phyloP scores from a whole-genome alignment of 768 basidiomycete genomes.

The Boletus tomentosulus region DNA sequence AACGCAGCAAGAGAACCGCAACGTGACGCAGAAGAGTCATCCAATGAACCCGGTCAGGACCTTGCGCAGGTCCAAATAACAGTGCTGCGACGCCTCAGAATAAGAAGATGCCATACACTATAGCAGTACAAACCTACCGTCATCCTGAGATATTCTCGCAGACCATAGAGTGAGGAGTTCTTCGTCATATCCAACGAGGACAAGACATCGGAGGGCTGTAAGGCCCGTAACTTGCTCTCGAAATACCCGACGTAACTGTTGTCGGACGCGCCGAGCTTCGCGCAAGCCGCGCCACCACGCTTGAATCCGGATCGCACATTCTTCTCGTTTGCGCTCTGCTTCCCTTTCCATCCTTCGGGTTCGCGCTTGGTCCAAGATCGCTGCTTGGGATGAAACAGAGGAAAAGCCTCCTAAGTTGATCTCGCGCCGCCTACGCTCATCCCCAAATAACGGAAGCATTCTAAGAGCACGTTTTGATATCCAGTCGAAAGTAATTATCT shows the following conservation, averaged over 20 bases:
- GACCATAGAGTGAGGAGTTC: constrained; percentile 34
- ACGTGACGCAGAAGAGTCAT: constrained; percentile 53
- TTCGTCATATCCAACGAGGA: constrained; percentile 49
- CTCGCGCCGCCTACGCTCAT: constrained; percentile 49
- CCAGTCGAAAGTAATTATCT: background rate
- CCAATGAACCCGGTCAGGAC: constrained; percentile 49
- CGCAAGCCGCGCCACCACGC: constrained; percentile 61
- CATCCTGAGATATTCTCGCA: constrained; percentile 14
- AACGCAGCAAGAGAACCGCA: constrained; percentile 46
- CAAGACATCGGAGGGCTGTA: constrained; percentile 59
- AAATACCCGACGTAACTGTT: constrained; percentile 46
- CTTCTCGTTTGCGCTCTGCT: constrained; percentile 50
- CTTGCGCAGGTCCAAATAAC: constrained; percentile 38
- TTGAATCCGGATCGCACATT: constrained; percentile 60
- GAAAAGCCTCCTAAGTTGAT: constrained; percentile 76
- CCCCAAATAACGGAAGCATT: constrained; percentile 47
- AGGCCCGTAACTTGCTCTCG: constrained; percentile 49
- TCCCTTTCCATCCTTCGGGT: constrained; percentile 55
- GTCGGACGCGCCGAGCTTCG: constrained; percentile 39
- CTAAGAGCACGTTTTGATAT: background rate
- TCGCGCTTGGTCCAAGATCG: constrained; percentile 62
- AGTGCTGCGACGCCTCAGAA: constrained; percentile 27
- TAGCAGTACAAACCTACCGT: constrained; percentile 12
- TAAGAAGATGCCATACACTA: background rate
- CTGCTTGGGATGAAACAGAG: constrained; percentile 45